These are phyloP conservation scores for Gnomoniopsis sp. DNA, from an alignment of 2,329 filamentous ascomycete genomes.

Conservation along the genomic window DNA sequence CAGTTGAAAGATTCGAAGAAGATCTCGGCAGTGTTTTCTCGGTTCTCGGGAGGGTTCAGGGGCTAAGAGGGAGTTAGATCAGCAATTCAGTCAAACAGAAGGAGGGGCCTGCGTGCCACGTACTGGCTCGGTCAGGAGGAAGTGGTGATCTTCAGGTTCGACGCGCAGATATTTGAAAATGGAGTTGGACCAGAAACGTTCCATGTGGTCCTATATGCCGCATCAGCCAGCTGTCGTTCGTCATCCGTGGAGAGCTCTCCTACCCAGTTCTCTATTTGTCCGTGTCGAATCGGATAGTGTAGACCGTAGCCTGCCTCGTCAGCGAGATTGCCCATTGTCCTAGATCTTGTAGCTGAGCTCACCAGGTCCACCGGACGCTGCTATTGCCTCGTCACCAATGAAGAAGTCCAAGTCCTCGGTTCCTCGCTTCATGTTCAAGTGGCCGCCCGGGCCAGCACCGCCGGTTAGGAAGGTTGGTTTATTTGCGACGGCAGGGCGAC, in stretches of 20 bases:
- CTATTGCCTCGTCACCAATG: constrained; percentile 93
- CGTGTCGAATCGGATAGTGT: constrained; percentile 96
- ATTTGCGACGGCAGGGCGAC: constrained; percentile 84
- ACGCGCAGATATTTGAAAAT: constrained; percentile 99
- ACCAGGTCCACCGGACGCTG: constrained; percentile 80
- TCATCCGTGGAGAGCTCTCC: constrained; percentile 23
- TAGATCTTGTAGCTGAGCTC: constrained; percentile 25
- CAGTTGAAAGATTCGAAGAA: constrained; percentile 99
- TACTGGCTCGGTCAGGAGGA: constrained; percentile 95
- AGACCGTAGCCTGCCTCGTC: constrained; percentile 73
- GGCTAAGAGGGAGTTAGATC: constrained; percentile 54
- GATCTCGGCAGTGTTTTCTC: constrained; percentile 98
- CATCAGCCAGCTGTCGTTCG: constrained; percentile 25
- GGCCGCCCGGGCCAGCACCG: constrained; percentile 76
- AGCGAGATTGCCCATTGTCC: constrained; percentile 14
- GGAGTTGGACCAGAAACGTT: constrained; percentile 99
- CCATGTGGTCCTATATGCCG: constrained; percentile 81
- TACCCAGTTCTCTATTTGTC: constrained; percentile 99
- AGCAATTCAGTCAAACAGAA: background rate
- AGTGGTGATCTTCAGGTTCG: constrained; percentile 98
- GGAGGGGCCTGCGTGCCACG: constrained; percentile 29
- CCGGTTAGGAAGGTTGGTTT: constrained; percentile 95
- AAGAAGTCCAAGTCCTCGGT: constrained; percentile 99
- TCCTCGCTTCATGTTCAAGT: constrained; percentile 87
- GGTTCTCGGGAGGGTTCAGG: constrained; percentile 96